phyloP scores from a whole-genome alignment of 257 asterid species.

The Solanum boliviense region DNA sequence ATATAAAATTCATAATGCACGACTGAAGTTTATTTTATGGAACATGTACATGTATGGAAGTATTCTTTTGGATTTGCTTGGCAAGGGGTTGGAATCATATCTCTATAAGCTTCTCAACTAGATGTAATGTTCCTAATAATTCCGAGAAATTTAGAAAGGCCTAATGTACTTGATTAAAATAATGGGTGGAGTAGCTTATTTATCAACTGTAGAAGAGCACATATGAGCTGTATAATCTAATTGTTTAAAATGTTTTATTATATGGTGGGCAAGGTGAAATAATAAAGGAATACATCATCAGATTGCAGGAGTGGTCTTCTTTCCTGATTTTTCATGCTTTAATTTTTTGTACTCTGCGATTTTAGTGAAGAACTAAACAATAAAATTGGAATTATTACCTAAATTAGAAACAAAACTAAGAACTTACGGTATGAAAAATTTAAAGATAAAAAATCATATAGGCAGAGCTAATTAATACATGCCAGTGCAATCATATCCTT shows the following conservation, averaged over 20 bases:
- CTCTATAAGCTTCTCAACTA: not conserved
- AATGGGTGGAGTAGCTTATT: not conserved
- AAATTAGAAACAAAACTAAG: not conserved
- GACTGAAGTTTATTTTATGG: not conserved
- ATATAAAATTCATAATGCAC: not conserved
- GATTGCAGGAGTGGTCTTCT: constrained; percentile 5
- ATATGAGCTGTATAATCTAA: not conserved
- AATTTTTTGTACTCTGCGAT: not conserved
- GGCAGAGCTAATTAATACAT: not conserved
- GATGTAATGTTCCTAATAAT: not conserved
- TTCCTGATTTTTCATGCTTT: not conserved
- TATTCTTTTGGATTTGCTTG: not conserved
- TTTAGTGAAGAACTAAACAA: not conserved
- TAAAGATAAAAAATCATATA: not conserved
- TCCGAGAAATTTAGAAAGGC: not conserved
- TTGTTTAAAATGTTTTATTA: not conserved
- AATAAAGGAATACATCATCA: not conserved
- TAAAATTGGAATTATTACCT: not conserved
- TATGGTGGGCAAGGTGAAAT: not conserved
- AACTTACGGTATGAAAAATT: not conserved
- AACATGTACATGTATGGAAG: not conserved
- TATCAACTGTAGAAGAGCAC: not conserved
- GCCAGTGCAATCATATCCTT: not conserved
- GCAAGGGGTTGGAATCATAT: not conserved
- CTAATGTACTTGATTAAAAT: not conserved